Evolutionary conservation across 2,329 filamentous ascomycete species (phyloP).

Genomic region (Beauveria caledonica): DNA sequence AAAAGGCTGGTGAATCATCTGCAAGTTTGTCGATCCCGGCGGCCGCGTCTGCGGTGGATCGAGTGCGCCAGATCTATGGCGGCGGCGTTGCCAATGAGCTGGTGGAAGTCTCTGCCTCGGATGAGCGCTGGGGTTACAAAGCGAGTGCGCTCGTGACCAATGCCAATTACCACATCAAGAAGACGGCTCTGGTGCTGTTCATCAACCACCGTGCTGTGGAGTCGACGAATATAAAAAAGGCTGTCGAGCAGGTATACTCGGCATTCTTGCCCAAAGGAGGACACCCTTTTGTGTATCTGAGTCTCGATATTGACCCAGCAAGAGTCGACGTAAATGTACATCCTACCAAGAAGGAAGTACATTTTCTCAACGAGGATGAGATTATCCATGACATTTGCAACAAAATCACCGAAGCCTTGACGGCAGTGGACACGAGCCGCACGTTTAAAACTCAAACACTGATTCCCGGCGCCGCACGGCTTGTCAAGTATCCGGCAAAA

Average conservation of each 20-base stretch:
- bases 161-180: constrained; percentile 90
- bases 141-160: constrained; percentile 78
- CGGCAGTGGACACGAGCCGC: constrained; percentile 84
- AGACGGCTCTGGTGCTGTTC: constrained; percentile 79
- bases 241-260: constrained; percentile 82
- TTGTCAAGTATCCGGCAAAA: constrained; percentile 21
- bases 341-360: constrained; percentile 92
- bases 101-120: constrained; percentile 63
- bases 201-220: constrained; percentile 96
- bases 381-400: constrained; percentile 82
- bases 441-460: constrained; percentile 93
- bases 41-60: constrained; percentile 64
- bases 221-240: constrained; percentile 78
- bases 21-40: constrained; percentile 73
- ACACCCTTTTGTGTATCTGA: constrained; percentile 89
- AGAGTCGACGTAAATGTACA: constrained; percentile 96
- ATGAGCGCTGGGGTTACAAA: constrained; percentile 75
- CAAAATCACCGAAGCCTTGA: constrained; percentile 67
- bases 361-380: constrained; percentile 96
- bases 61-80: constrained; percentile 86
- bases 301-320: constrained; percentile 83
- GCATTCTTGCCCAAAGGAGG: constrained; percentile 86
- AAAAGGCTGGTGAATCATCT: constrained; percentile 85
- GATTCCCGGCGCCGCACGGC: constrained; percentile 57
- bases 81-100: constrained; percentile 80